Base-by-base conservation (phyloP, 805 yeast genomes). In the Yarrowia deformans region DNA sequence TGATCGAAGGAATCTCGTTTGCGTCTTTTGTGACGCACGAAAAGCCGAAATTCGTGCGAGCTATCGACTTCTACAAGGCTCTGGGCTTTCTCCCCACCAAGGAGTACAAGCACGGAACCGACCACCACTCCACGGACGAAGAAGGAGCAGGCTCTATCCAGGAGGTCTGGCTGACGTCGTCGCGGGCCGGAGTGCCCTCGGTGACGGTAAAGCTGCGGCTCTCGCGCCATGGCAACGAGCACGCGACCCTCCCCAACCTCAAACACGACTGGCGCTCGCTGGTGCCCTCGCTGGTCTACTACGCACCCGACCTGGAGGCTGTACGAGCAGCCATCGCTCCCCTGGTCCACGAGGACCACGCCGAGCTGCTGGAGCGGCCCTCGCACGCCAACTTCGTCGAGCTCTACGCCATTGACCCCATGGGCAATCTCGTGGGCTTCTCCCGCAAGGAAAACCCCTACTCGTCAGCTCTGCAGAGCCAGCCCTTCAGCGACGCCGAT, bases 381-480 rank as follows among this genome's bases (percentile, higher is more conserved):
- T 87, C 88, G 69, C 90, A 87, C 58, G 80, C 89, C 69, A 85
- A 84, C 69, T 97, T 97, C 6, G 83, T 85, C 72, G 97, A 91
- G 77, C 81, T 90, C 8, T 91, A 89, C 77, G 84, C 87, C 8
- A 76, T 90, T 34, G 98, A 94, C 77, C 98, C 98, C 9, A 80
- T 93, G 72, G 97, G 97, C 19, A 85, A 86, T 73, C 78, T 93
- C 37, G 77, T 93, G 58, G 98, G 97, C 4, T 92, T 93, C 79
- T 87, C 96, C 23, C 81, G 88, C 2, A 79, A 75, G 48, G 52
- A 67, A 29, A 77, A 77, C 69, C 80, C 81, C 12, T 75, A 75
- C 61, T 67, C 76, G 5, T n/a, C 61, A 1, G 50, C 69, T 2
- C 10, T 19, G 9, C 4, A 3, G 8, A n/a, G 16, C 3, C 16